phyloP scores from a whole-genome alignment of 371 early-diverging fungal genomes.

The Actinomortierella wolfii region DNA sequence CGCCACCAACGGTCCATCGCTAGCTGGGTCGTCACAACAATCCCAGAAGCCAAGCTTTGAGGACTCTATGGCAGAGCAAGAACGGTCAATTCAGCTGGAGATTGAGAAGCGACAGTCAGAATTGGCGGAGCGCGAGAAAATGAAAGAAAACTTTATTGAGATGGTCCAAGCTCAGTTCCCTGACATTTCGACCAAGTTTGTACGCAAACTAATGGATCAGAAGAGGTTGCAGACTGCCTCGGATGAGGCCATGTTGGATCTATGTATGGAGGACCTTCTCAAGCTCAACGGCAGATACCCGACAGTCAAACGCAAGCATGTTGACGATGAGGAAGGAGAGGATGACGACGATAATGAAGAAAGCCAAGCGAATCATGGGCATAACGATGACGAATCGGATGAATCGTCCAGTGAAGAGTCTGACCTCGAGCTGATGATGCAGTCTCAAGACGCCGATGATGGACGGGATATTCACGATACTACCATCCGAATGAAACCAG shows the following conservation, averaged over 20 bases:
- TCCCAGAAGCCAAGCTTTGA: background rate
- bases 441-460: no score
- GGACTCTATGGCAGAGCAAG: background rate
- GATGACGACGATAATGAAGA: background rate
- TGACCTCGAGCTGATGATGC: background rate
- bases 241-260: constrained; percentile 23
- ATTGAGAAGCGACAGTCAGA: background rate
- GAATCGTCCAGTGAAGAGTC: constrained; percentile 3
- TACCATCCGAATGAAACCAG: no score
- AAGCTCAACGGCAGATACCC: constrained; percentile 28
- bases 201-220: constrained; percentile 17
- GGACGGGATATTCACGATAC: no score
- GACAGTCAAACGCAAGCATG: constrained; percentile 19
- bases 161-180: constrained; percentile 31
- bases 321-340: constrained; percentile 4
- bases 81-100: background rate
- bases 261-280: constrained; percentile 26
- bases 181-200: constrained; percentile 21
- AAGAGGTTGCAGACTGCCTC: constrained; percentile 7
- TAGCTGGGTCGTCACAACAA: no score
- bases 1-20: no score
- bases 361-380: background rate
- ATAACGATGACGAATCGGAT: background rate
- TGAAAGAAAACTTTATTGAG: constrained; percentile 23
- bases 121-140: constrained; percentile 6